Evolutionary conservation across 176 grass and related monocot species (phyloP), one percentile per base, ranked within the genome.

Genomic region (Oryza meyeriana): DNA sequence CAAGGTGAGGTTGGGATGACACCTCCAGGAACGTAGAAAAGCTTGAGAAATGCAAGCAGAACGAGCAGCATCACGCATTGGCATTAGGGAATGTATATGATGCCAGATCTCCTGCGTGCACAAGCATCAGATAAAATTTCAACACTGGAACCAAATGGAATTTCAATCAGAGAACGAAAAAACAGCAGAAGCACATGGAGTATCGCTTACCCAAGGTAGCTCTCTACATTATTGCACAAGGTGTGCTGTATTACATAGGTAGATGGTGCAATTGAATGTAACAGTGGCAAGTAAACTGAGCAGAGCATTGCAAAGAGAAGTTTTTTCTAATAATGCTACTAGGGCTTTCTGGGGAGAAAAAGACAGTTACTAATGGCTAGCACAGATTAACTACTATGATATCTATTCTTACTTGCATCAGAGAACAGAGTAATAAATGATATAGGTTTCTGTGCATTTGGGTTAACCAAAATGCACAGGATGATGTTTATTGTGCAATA

Each of bases 381-480:
- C 42, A 17, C 17, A 13, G 44, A 17, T 16, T 47, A 47, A 47
- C 3, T 47, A 47, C 44, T 17, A 16, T 13, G 3, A 47, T 47
- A 47, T 47, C 44, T 47, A 17, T 47, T 16, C 44, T 47, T 41
- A 41, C 39, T 41, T 14, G 38, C n/a, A 71, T 71, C 13, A 71
- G 38, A 50, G 66, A 10, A 35, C 72, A 32, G 11, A 38, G 50
- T 38, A 76, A 39, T 39, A 33, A 61, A 36, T 52, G 57, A 61
- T 62, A 61, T 38, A 59, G 8, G 22, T 41, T 76, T 76, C 3
- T 62, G 52, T 76, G 55, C 74, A 76, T 24, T 62, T 76, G 34
- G 34, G 55, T 79, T 64, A 80, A 70, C 45, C 22, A 69, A 40
- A 70, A 81, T 81, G 32, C 12, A 69, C 31, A 40, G 35, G 71